Evolutionary conservation across 192 early-diverging fungal species (phyloP), one percentile per base, ranked within the genome.

Genomic region (Linnemannia elongata): DNA sequence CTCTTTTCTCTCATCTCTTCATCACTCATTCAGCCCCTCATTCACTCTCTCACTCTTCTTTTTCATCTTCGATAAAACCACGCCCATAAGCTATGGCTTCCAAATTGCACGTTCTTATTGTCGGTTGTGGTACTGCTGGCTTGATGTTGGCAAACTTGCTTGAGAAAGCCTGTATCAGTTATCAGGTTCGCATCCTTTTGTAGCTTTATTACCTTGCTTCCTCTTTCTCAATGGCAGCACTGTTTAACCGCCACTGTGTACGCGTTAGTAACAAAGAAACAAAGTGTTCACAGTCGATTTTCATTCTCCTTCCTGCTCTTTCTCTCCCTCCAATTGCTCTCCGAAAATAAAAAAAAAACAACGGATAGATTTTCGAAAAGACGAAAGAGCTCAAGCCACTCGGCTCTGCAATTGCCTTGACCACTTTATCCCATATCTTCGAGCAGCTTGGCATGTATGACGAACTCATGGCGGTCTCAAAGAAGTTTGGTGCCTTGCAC

Each of bases 391-490:
- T 79, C 17, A 75, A 55, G 54, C 82, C 82, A 13, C 41, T 85
- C 9, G 82, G 82, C 5, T 75, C 77, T 17, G 82, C 77, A 38
- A 18, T 85, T 2, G 69, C 82, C 17, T 36, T 85, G 7, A 69
- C 35, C 15, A 41, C 60, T 12, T 27, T 76, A 42, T 72, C 69
- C 36, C 49, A 47, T 22, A 47, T 79, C 24, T 85, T 79, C 44
- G 82, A 85, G 68, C 82, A 85, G 33, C 68, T 85, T 18, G 82
- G 74, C 20, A 20, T 85, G 20, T 75, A 76, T 18, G 39, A 85
- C 18, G 66, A 79, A 6, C n/a, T 85, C 1, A 6, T 70, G 17
- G 33, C n/a, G 4, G 24, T 75, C 22, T 42, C 68, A 6, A 85
- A 85, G 72, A 74, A 77, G 52, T 85, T 85, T 72, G 82, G 82